Evolutionary conservation across 768 basidiomycete species (phyloP), one percentile per base, ranked within the genome.

Genomic region (Phallus indusiatus): DNA sequence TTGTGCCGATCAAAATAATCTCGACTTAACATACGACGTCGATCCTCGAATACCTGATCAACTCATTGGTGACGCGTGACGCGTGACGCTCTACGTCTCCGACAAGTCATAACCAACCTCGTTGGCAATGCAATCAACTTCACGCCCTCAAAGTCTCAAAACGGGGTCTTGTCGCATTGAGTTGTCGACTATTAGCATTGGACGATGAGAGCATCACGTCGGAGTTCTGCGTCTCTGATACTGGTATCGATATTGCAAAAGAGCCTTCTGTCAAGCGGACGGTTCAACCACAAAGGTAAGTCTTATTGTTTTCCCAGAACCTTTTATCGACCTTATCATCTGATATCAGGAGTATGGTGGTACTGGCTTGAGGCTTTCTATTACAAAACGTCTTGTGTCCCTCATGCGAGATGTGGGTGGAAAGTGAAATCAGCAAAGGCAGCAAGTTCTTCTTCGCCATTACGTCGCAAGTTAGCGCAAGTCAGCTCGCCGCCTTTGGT

Each of bases 371-470:
- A 95, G 95, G 12, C 78, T 98, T 49, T 97, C 94, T 10, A 98
- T 99, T 67, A 98, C 95, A 49, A 98, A 97, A 69, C 88, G 94
- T 1, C 84, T 99, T 21, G 95, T 98, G 17, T 86, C 85, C 52
- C 86, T 99, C 65, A 99, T 99, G 96, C 85, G 91, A 65, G 96
- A 90, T 99, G 79, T 99, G 96, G 96, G 96, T 99, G 20, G 91
- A 96, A 73, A 89, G 86, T 62, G 93, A 95, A 70, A 90, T 95
- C 60, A 81, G 88, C 50, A 88, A 90, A 65, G 96, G 96, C 24
- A 90, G 85, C 75, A 86, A 85, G 72, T 95, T 97, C 81, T 95
- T 89, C 82, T 98, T 98, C 78, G 94, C 93, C 22, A 92, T 94
- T 74, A 86, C 85, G 5, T 92, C 87, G 22, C 87, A 88, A n/a